Percentiles rank a stretch among this genome's conserved stretches.
These are phyloP conservation scores for Delonix regia DNA, from an alignment of 306 rosid genomes.

Conservation along the genomic window DNA sequence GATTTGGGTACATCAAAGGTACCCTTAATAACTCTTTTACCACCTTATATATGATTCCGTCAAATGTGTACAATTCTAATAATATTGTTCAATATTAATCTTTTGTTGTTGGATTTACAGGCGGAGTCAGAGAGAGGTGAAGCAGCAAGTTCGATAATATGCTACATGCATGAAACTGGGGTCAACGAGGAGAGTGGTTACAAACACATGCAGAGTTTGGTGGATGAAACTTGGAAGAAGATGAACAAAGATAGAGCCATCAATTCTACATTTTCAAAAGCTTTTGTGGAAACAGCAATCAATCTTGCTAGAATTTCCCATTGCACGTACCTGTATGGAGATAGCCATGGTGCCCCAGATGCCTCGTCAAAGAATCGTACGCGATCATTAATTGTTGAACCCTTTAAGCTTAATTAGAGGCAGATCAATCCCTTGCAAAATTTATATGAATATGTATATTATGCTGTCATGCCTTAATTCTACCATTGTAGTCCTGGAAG, in stretches of 20 bases:
- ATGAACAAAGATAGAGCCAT: no score
- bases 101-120: constrained; percentile 23
- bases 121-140: constrained; percentile 63
- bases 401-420: constrained; percentile 40
- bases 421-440: no score
- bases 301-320: constrained; percentile 59
- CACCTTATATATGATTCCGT: no score
- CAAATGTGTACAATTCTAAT: no score
- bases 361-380: constrained; percentile 34
- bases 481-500: no score
- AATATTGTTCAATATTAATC: no score
- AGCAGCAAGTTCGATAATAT: constrained; percentile 43
- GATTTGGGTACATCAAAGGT: constrained; percentile 56
- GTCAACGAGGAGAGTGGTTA: constrained; percentile 35
- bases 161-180: constrained; percentile 42
- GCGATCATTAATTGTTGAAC: constrained; percentile 44
- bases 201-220: constrained; percentile 18
- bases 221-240: no score
- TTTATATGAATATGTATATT: no score
- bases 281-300: constrained; percentile 36
- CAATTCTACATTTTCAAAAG: constrained; percentile 43
- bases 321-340: constrained; percentile 58
- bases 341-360: constrained; percentile 57
- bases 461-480: no score
- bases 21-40: no score